phyloP scores from a whole-genome alignment of 768 basidiomycete genomes.

The Suillus occidentalis region DNA sequence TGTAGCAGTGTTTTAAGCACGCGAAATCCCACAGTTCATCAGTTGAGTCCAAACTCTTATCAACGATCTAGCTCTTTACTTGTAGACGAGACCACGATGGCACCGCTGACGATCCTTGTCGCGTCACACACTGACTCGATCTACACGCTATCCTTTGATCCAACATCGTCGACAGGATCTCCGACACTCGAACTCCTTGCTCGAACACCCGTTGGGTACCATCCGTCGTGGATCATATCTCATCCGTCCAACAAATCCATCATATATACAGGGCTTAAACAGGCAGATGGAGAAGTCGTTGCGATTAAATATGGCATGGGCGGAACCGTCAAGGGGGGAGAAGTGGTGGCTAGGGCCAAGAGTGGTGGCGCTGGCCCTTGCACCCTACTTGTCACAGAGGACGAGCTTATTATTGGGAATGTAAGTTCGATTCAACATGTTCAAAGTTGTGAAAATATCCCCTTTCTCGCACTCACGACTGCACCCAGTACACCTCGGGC shows the following conservation, averaged over 20 bases:
- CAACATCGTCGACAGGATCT: conserved; percentile 51
- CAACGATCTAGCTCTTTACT: not conserved
- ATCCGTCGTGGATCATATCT: conserved; percentile 76
- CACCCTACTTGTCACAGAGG: conserved; percentile 54
- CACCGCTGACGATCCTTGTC: conserved; percentile 46
- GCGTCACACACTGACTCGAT: conserved; percentile 68
- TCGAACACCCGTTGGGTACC: conserved; percentile 50
- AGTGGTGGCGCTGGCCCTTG: conserved; percentile 66
- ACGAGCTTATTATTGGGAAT: conserved; percentile 67
- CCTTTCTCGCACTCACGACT: conserved; percentile 3
- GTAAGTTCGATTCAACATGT: conserved; percentile 47
- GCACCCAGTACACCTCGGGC: conserved; percentile 66
- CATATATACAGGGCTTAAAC: conserved; percentile 67
- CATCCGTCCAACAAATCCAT: conserved; percentile 58
- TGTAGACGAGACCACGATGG: conserved; percentile 15
- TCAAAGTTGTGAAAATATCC: not conserved
- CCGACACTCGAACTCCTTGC: conserved; percentile 51
- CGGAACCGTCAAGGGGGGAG: conserved; percentile 36
- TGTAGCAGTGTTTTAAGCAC: not conserved
- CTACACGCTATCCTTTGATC: conserved; percentile 64
- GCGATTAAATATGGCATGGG: conserved; percentile 57
- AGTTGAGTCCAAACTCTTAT: not conserved
- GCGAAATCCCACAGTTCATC: not conserved
- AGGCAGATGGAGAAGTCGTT: conserved; percentile 59
- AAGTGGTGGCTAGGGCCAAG: conserved; percentile 45